phyloP scores from a whole-genome alignment of 179 eudicot species.

The Gypsophila paniculata region DNA sequence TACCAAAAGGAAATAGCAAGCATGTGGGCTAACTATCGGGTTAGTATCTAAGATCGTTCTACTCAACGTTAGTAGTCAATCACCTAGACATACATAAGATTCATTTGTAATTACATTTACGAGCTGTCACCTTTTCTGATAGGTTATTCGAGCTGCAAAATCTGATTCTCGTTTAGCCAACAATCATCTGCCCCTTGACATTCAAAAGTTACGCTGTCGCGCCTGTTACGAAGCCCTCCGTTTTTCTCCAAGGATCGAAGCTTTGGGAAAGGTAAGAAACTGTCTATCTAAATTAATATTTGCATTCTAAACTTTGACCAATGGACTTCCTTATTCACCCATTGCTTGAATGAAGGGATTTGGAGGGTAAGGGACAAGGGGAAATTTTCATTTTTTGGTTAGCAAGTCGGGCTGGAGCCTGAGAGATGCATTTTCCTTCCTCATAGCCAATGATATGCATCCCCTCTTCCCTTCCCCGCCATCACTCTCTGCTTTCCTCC shows the following conservation, averaged over 20 bases:
- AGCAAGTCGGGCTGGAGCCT: too few relatives aligned
- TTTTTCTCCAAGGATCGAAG: conserved; percentile 76
- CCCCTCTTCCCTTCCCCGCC: too few relatives aligned
- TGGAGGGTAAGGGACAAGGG: too few relatives aligned
- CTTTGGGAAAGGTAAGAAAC: conserved; percentile 77
- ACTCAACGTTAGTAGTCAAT: not conserved
- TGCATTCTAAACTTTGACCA: not conserved
- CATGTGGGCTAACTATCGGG: conserved; percentile 72
- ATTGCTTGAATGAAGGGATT: too few relatives aligned
- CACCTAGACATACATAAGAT: conserved; percentile 9
- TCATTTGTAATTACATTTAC: conserved; percentile 9
- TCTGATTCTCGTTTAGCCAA: conserved; percentile 96
- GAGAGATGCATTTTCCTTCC: too few relatives aligned
- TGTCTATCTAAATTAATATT: not conserved
- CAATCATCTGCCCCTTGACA: conserved; percentile 76
- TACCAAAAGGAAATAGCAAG: conserved; percentile 77
- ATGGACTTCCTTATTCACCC: too few relatives aligned
- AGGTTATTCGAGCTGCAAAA: conserved; percentile 95
- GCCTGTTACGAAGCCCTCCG: conserved; percentile 92
- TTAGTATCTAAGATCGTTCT: conserved; percentile 23
- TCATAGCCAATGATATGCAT: too few relatives aligned
- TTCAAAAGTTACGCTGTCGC: conserved; percentile 93
- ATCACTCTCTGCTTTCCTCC: too few relatives aligned
- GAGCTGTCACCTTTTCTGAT: conserved; percentile 12
- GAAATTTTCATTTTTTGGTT: too few relatives aligned